phyloP scores from a whole-genome alignment of 169 alveolate species.

The Plasmodium gonderi region DNA sequence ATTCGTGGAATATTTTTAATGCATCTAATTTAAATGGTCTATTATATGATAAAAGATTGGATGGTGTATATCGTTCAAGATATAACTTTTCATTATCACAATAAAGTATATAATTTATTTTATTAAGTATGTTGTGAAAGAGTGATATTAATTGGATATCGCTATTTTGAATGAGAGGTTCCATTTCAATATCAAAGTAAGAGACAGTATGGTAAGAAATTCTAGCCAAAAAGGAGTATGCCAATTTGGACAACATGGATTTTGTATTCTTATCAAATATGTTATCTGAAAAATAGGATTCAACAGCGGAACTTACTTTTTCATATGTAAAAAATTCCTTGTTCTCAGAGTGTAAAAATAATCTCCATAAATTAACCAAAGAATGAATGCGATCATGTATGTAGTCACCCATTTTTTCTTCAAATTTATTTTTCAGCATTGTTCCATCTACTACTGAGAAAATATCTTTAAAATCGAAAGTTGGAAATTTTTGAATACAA shows the following conservation, averaged over 20 bases:
- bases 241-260: conserved; percentile 17
- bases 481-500: background rate
- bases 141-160: conserved; percentile 2
- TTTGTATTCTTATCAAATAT: conserved; percentile 16
- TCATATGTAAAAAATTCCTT: conserved; percentile 26
- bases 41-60: background rate
- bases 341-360: background rate
- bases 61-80: conserved; percentile 40
- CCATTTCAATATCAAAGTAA: conserved; percentile 12
- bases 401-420: background rate
- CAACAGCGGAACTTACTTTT: background rate
- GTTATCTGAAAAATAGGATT: background rate
- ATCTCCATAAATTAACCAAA: background rate
- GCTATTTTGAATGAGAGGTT: background rate
- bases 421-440: background rate
- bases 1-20: conserved; percentile 1
- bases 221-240: conserved; percentile 38
- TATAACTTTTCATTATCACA: conserved; percentile 11
- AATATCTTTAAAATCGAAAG: conserved; percentile 11
- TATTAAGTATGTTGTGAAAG: conserved; percentile 53
- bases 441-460: background rate
- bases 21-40: conserved; percentile 47
- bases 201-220: conserved; percentile 10
- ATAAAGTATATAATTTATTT: conserved; percentile 3
- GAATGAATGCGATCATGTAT: background rate